Conservation (phyloP, 805 yeast genomes). For the Danielia oregonensis region DNA sequence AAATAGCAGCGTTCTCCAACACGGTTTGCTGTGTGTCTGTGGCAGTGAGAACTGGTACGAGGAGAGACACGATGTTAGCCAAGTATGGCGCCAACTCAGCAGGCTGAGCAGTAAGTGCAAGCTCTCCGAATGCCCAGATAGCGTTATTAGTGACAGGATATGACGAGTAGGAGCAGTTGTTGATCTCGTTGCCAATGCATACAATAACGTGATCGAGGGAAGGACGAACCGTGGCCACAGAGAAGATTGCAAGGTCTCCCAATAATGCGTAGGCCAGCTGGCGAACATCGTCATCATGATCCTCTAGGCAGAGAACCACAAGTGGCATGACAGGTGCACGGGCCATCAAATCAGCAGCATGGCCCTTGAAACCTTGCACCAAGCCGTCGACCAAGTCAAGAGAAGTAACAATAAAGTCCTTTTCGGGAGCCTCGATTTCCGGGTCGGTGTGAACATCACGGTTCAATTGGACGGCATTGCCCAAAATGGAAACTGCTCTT, state of each 20-base stretch:
- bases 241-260: constrained; percentile 80
- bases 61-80: constrained; percentile 47
- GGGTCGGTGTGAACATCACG: constrained; percentile 65
- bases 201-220: constrained; percentile 51
- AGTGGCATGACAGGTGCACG: constrained; percentile 52
- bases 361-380: constrained; percentile 78
- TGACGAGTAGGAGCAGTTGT: constrained; percentile 45
- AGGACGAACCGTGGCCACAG: constrained; percentile 46
- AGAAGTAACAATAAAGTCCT: constrained; percentile 85
- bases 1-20: constrained; percentile 82
- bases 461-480: constrained; percentile 64
- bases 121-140: constrained; percentile 90
- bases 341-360: constrained; percentile 52
- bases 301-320: constrained; percentile 67
- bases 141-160: constrained; percentile 81
- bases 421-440: constrained; percentile 71
- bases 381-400: constrained; percentile 89
- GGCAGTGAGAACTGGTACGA: constrained; percentile 58
- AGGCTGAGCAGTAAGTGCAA: constrained; percentile 55
- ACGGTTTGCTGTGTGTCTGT: constrained; percentile 58
- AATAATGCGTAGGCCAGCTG: constrained; percentile 86
- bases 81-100: constrained; percentile 50
- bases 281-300: constrained; percentile 80
- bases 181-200: constrained; percentile 67
- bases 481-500: constrained; percentile 69